Conservation (phyloP, 202 grass and related monocot genomes). For the Tripidium arundinaceum region DNA sequence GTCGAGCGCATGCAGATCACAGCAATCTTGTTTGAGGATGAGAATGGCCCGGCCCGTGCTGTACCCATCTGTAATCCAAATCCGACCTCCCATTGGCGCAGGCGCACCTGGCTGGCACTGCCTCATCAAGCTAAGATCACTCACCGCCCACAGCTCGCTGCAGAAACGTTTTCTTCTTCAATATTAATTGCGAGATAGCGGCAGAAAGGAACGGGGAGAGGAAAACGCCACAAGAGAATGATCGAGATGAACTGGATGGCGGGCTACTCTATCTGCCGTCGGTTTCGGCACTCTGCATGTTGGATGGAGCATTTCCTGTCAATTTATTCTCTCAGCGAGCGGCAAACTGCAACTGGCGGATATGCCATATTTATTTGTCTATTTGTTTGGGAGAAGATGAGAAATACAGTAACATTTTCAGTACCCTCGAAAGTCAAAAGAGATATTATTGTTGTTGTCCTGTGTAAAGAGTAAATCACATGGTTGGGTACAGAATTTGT, state of each 20-base stretch:
- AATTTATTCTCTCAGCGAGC: neutral
- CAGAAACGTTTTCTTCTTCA: neutral
- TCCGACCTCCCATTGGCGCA: conserved; percentile 24
- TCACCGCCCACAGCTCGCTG: neutral
- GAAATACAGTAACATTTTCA: neutral
- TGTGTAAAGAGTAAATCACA: neutral
- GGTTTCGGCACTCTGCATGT: conserved; percentile 24
- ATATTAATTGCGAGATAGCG: no score
- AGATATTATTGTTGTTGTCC: neutral
- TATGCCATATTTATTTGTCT: neutral
- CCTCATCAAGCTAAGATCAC: conserved; percentile 7
- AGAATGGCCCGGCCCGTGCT: neutral
- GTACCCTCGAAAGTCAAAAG: neutral
- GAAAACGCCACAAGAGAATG: conserved; percentile 15
- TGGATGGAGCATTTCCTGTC: conserved; percentile 23
- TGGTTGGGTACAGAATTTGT: no score
- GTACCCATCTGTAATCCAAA: conserved; percentile 27
- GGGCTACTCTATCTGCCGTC: neutral
- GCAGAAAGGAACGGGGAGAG: no score
- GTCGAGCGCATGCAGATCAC: neutral
- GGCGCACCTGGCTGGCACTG: conserved; percentile 23
- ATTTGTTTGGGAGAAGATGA: neutral
- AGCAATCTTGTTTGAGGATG: conserved; percentile 7
- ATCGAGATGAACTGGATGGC: conserved; percentile 12
- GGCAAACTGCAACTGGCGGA: neutral